Conservation (phyloP, 768 basidiomycete species). For the Leccinum subgranulosum region DNA sequence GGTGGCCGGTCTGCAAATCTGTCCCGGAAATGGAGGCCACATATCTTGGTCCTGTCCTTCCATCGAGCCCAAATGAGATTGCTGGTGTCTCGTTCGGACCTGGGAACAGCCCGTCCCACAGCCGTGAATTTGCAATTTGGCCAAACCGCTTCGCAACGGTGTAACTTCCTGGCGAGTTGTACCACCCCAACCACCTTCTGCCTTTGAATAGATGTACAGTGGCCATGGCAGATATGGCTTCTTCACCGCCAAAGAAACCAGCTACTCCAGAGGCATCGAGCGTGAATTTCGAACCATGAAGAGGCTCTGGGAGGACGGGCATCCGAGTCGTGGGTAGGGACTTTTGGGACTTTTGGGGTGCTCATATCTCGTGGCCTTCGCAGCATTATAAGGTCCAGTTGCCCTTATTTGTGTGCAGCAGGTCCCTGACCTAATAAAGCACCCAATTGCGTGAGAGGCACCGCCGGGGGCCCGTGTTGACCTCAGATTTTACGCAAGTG, state of each 20-base stretch:
- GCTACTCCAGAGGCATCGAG: conserved; percentile 33
- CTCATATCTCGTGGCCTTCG: not conserved
- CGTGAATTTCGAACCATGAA: conserved; percentile 5
- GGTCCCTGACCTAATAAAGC: not conserved
- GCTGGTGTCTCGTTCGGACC: conserved; percentile 27
- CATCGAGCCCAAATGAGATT: conserved; percentile 29
- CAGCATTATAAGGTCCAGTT: not conserved
- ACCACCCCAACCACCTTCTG: conserved; percentile 35
- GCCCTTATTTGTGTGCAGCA: not conserved
- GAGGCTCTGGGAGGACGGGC: conserved; percentile 17
- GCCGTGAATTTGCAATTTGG: conserved; percentile 23
- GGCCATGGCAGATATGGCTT: conserved; percentile 37
- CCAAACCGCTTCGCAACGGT: conserved; percentile 32
- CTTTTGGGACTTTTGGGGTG: not conserved
- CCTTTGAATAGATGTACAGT: conserved; percentile 32
- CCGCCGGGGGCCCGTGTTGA: not conserved
- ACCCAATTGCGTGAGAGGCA: not conserved
- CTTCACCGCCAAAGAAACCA: conserved; percentile 37
- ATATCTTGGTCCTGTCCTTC: conserved; percentile 27
- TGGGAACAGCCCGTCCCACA: conserved; percentile 34
- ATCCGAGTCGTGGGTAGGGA: conserved; percentile 3
- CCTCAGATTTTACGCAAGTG: not conserved
- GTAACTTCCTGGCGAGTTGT: conserved; percentile 38
- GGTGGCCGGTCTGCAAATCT: conserved; percentile 27
- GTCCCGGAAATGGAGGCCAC: conserved; percentile 28